These are phyloP conservation scores for Haberlea rhodopensis DNA, from an alignment of 257 asterid genomes.

Conservation along the genomic window DNA sequence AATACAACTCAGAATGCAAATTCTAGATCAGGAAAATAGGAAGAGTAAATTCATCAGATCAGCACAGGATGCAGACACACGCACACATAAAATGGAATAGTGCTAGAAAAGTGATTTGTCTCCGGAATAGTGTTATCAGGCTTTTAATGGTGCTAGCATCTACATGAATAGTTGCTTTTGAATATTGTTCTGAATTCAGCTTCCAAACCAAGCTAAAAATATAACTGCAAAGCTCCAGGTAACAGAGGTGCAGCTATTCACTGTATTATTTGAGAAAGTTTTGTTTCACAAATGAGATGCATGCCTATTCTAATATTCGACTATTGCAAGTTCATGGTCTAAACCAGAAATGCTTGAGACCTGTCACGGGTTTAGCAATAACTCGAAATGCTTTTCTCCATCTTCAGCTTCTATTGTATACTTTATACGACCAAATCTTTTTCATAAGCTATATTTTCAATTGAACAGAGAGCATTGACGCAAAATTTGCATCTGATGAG, in stretches of 20 bases:
- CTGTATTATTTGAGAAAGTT: not conserved
- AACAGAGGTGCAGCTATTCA: not conserved
- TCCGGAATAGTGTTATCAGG: too few species aligned
- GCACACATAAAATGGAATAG: too few species aligned
- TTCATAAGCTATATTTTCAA: conserved; percentile 5
- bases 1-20: too few species aligned
- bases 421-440: not conserved
- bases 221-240: not conserved
- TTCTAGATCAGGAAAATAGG: too few species aligned
- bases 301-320: too few species aligned
- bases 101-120: too few species aligned
- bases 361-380: conserved; percentile 10
- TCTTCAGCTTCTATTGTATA: not conserved
- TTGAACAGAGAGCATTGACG: not conserved
- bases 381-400: not conserved
- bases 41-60: too few species aligned
- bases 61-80: too few species aligned
- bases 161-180: not conserved
- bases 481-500: conserved; percentile 7
- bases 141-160: too few species aligned
- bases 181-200: not conserved
- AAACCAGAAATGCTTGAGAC: not conserved
- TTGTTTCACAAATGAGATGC: too few species aligned
- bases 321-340: not conserved
- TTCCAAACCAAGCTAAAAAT: not conserved